A percentile compares a stretch with the other conserved stretches of the same genome.
Evolutionary conservation across 176 grass and related monocot species (phyloP).

Genomic region (Olyra latifolia): DNA sequence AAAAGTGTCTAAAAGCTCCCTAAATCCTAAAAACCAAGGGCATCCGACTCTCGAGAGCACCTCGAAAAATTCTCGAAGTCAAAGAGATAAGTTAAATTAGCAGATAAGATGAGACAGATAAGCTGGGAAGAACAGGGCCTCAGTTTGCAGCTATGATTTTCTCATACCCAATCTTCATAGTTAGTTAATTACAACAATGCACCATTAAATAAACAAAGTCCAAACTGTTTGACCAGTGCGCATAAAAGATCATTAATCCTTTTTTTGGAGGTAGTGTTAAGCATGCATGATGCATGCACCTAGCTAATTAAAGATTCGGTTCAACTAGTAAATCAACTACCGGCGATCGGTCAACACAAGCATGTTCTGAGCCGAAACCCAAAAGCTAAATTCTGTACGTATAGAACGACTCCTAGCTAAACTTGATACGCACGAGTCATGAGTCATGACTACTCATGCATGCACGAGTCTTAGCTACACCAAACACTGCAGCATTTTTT

Average conservation of each 20-base stretch:
- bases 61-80: too few relatives aligned
- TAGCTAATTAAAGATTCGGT: neutral
- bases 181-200: neutral
- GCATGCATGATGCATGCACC: neutral
- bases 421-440: neutral
- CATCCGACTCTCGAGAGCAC: too few relatives aligned
- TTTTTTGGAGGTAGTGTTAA: neutral
- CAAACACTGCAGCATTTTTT: neutral
- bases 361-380: neutral
- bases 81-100: too few relatives aligned
- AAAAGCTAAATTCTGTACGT: neutral
- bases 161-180: neutral
- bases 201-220: neutral
- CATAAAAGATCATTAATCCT: neutral
- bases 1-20: too few relatives aligned
- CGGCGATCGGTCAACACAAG: conserved; percentile 10
- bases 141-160: neutral
- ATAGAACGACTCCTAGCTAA: neutral
- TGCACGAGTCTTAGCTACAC: neutral
- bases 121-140: too few relatives aligned
- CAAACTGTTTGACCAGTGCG: neutral
- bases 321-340: neutral
- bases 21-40: too few relatives aligned
- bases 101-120: too few relatives aligned
- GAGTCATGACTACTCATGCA: conserved; percentile 21